These are phyloP conservation scores for Galeopsis tetrahit DNA, from an alignment of 257 asterid genomes.

Conservation along the genomic window DNA sequence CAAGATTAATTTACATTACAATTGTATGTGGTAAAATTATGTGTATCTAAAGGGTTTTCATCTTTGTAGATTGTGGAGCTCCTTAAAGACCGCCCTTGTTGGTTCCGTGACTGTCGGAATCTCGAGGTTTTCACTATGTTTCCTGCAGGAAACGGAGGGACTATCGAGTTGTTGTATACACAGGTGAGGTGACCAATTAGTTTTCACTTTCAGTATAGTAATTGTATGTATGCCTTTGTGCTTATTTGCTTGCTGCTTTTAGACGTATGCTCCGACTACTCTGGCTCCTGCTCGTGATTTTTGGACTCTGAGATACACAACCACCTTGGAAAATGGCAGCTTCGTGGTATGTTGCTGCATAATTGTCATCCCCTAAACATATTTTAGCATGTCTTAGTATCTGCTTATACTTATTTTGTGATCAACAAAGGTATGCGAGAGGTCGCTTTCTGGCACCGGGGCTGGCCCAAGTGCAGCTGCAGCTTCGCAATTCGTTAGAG, in stretches of 20 bases:
- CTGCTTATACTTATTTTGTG: no score
- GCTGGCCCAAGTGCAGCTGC: constrained; percentile 76
- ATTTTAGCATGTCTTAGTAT: no score
- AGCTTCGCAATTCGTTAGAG: constrained; percentile 90
- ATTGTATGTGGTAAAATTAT: neutral
- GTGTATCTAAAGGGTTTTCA: neutral
- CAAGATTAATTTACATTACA: neutral
- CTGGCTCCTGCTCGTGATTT: constrained; percentile 97
- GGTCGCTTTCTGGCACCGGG: constrained; percentile 93
- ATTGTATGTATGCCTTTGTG: no score
- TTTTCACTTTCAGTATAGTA: neutral
- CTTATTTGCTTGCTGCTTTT: constrained; percentile 27
- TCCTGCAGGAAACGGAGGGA: constrained; percentile 95
- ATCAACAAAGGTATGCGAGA: constrained; percentile 73
- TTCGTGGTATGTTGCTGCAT: constrained; percentile 51
- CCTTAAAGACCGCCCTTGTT: constrained; percentile 95
- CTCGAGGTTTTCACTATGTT: constrained; percentile 87
- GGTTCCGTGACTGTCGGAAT: constrained; percentile 98
- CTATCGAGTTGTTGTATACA: constrained; percentile 82
- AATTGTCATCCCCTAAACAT: no score
- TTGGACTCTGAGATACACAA: constrained; percentile 97
- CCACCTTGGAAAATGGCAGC: constrained; percentile 90
- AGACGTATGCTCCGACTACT: constrained; percentile 94
- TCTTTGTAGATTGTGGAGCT: constrained; percentile 83
- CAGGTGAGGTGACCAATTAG: constrained; percentile 54